Percentiles rank a stretch among this genome's conserved stretches.
Evolutionary conservation across 352 stramenopile species (phyloP).

Genomic region (Phytophthora tubulina): DNA sequence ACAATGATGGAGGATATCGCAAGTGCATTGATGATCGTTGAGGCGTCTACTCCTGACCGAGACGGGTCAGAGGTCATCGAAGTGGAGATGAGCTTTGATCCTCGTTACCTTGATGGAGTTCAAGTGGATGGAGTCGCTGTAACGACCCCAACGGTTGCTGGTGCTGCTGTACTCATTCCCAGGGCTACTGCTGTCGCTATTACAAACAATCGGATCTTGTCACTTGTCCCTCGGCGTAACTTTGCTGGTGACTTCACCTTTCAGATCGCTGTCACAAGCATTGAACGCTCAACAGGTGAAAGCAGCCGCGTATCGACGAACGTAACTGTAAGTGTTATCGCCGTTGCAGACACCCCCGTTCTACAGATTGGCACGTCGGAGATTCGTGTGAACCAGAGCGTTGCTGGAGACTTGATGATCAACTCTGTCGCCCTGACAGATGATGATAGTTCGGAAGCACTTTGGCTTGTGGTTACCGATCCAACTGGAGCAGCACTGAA

Average conservation of each 20-base stretch:
- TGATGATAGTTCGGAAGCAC: slow-evolving; percentile 53
- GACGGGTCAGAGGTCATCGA: slow-evolving; percentile 67
- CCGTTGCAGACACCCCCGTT: slow-evolving; percentile 50
- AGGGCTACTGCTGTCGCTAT: slow-evolving; percentile 17
- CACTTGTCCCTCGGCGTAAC: slow-evolving; percentile 45
- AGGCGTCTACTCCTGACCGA: slow-evolving; percentile 49
- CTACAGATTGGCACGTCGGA: slow-evolving; percentile 27
- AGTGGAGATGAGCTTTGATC: slow-evolving; percentile 43
- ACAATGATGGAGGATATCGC: slow-evolving; percentile 45
- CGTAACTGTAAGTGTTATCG: slow-evolving; percentile 40
- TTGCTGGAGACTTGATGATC: slow-evolving; percentile 40
- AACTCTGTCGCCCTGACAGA: slow-evolving; percentile 42
- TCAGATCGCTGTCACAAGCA: slow-evolving; percentile 44
- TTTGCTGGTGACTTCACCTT: slow-evolving; percentile 50
- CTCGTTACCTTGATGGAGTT: slow-evolving; percentile 42
- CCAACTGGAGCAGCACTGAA: slow-evolving; percentile 30
- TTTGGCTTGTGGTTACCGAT: slow-evolving; percentile 47
- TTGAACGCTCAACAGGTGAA: slow-evolving; percentile 41
- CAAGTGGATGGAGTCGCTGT: slow-evolving; percentile 40
- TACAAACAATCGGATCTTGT: slow-evolving; percentile 34
- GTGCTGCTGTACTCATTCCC: slow-evolving; percentile 34
- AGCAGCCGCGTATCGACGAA: slow-evolving; percentile 25
- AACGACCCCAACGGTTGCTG: slow-evolving; percentile 14
- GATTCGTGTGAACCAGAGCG: slow-evolving; percentile 50
- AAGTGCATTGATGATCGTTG: slow-evolving; percentile 45